Conservation (phyloP, 768 basidiomycete genomes). For the Boletus rubescentipes region DNA sequence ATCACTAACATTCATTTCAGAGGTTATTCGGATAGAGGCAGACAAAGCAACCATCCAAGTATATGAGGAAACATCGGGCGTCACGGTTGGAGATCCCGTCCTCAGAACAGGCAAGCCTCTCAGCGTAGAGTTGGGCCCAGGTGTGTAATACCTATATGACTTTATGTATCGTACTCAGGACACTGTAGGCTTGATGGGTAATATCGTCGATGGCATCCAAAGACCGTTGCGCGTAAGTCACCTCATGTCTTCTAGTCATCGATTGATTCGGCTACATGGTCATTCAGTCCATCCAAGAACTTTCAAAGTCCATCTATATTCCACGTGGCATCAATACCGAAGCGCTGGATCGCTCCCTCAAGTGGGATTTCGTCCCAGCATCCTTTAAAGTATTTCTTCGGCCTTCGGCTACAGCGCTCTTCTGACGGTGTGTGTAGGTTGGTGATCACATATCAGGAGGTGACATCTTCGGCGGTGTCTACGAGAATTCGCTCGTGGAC, state of each 20-base stretch:
- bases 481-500: conserved; percentile 95
- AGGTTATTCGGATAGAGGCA: conserved; percentile 98
- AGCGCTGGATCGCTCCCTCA: conserved; percentile 79
- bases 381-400: conserved; percentile 60
- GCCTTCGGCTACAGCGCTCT: conserved; percentile 1
- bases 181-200: conserved; percentile 88
- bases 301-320: conserved; percentile 99
- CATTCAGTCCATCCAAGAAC: conserved; percentile 82
- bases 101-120: conserved; percentile 96
- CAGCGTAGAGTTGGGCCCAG: conserved; percentile 96
- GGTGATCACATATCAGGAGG: conserved; percentile 98
- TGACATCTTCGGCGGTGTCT: conserved; percentile 93
- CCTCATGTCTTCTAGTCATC: not conserved
- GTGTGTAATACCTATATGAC: conserved; percentile 41
- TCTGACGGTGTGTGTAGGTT: conserved; percentile 46
- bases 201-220: conserved; percentile 98
- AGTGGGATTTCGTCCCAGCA: conserved; percentile 94
- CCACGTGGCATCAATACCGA: conserved; percentile 98
- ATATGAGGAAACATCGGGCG: conserved; percentile 98
- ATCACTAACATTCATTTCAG: conserved; percentile 41
- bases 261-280: conserved; percentile 3
- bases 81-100: conserved; percentile 98
- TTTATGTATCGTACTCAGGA: conserved; percentile 1
- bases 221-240: conserved; percentile 77
- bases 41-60: conserved; percentile 99